Conservation (phyloP, 2,329 filamentous ascomycete species). For the Didymella pomorum region DNA sequence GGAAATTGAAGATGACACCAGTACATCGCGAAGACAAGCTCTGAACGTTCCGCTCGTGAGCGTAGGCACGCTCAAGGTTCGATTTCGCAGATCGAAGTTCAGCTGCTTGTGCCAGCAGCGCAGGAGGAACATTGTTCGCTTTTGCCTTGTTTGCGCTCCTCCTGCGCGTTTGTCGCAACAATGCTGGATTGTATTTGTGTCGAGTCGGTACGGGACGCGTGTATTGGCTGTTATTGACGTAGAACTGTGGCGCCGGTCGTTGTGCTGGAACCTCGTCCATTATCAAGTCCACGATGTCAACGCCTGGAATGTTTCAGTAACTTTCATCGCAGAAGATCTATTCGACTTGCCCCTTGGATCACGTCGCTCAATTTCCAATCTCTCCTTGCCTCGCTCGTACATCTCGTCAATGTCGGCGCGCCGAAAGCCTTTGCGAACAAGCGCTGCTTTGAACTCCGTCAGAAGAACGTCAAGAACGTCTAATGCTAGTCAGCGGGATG, state of each 20-base stretch:
- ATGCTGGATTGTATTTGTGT: background rate
- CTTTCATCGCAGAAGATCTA: background rate
- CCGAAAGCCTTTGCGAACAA: conserved; percentile 29
- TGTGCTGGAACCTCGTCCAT: conserved; percentile 28
- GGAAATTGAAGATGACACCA: background rate
- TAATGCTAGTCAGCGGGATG: conserved; percentile 8
- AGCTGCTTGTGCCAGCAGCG: conserved; percentile 9
- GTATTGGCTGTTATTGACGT: background rate
- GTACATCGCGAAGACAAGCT: background rate
- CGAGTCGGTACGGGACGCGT: background rate
- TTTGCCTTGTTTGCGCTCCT: background rate
- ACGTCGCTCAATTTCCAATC: conserved; percentile 30
- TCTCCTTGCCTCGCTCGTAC: conserved; percentile 24
- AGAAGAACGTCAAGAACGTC: conserved; percentile 41
- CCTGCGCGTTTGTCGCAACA: conserved; percentile 1
- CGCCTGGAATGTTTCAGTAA: conserved; percentile 13
- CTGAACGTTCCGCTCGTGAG: conserved; percentile 17
- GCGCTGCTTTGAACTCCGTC: conserved; percentile 27
- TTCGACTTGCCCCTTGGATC: conserved; percentile 24
- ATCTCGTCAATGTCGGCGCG: conserved; percentile 30
- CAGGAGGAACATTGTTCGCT: background rate
- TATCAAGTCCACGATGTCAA: conserved; percentile 41
- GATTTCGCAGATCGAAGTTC: conserved; percentile 20
- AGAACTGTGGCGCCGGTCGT: background rate
- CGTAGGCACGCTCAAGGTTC: conserved; percentile 23